phyloP scores from a whole-genome alignment of 345 rosid species.

The Hypericum androsaemum region DNA sequence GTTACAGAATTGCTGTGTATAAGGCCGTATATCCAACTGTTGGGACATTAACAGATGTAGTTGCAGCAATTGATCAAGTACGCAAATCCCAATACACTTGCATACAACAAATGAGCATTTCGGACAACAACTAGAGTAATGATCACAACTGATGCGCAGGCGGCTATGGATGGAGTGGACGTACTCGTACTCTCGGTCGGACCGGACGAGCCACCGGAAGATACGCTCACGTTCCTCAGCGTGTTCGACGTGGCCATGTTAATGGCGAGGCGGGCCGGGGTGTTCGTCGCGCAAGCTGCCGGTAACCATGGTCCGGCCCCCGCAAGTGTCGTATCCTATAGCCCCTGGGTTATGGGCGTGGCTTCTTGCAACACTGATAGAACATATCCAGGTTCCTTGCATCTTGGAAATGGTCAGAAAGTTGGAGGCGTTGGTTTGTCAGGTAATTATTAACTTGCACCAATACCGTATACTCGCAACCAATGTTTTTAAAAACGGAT shows the following conservation, averaged over 20 bases:
- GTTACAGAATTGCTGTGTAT: constrained; percentile 62
- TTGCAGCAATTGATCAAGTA: constrained; percentile 92
- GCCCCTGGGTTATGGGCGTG: constrained; percentile 73
- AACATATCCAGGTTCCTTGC: constrained; percentile 43
- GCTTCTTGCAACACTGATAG: constrained; percentile 61
- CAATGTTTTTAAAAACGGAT: too few species aligned
- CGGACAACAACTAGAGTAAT: too few species aligned
- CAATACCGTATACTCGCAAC: too few species aligned
- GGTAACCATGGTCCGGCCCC: constrained; percentile 66
- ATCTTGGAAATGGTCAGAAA: constrained; percentile 48
- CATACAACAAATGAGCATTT: too few species aligned
- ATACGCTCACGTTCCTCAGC: constrained; percentile 42
- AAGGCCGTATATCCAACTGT: constrained; percentile 75
- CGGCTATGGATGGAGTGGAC: constrained; percentile 62
- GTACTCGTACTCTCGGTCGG: constrained; percentile 52
- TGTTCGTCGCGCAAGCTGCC: constrained; percentile 78
- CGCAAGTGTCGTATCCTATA: constrained; percentile 52
- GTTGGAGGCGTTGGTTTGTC: constrained; percentile 60
- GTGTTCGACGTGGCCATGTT: constrained; percentile 52
- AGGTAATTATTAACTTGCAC: constrained; percentile 24
- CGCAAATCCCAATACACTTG: background rate
- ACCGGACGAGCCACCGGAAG: constrained; percentile 65
- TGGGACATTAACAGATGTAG: constrained; percentile 64
- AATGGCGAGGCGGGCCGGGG: constrained; percentile 58
- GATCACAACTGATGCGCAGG: constrained; percentile 25